Base-by-base conservation (phyloP, 1,139 yeast genomes). In the Pichia sp. region DNA sequence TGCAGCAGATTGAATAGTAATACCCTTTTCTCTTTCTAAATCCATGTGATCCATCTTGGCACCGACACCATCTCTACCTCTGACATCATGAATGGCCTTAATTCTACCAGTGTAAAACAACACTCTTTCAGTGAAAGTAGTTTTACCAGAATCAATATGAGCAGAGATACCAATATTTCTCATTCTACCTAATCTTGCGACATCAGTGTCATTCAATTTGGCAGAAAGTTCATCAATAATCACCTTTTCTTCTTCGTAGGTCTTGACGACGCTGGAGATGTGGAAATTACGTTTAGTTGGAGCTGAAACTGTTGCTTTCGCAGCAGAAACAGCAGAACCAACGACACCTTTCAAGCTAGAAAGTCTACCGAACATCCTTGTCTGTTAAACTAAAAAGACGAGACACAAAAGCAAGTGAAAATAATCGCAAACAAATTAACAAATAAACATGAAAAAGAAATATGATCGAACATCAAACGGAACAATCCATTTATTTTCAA, bases 1-100 rank as follows among this genome's bases (percentile, higher is more conserved):
- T 37, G 98, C 98, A 49, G 98, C 98, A 49, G 97, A 87, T 68
- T 92, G 98, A 64, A 92, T 92, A 45, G 98, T 92, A 58, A 92
- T 92, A 64, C 98, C 98, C 62, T 94, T 86, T 68, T 90, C 97
- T 64, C 98, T 79, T 68, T 92, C 98, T 55, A 92, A 76, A 56
- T 92, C 98, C 95, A 92, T 87, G 52, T 90, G 88, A 62, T 92
- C 99, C 95, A 92, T 92, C 68, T 88, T 92, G 49, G 99, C 99
- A 48, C 99, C 99, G 49, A 92, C 97, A 55, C 90, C 81, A 65
- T 92, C 99, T 60, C 95, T 80, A 43, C 99, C 99, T 65, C 98
- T 77, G 43, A 92, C 99, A 66, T 92, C 99, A 63, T 92, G 99
- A 59, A 92, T 94, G 29, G 95, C 95, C 64, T 90, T 88, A 65